Evolutionary conservation across 108 stramenopile genomes (phyloP), one percentile per base, ranked within the genome.

Genomic region (Skeletonema potamos): DNA sequence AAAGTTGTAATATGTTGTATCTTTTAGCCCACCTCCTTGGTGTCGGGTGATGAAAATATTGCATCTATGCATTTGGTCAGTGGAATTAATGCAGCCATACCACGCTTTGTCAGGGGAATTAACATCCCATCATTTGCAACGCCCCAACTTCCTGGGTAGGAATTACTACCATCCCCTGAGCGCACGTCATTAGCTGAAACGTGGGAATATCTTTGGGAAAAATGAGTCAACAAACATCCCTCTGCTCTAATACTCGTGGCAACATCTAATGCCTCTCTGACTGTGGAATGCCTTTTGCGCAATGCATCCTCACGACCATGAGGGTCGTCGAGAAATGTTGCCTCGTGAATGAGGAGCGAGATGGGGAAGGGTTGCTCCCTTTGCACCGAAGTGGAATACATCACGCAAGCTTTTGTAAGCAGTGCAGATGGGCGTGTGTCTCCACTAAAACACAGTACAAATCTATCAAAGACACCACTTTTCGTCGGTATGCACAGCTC

Each of bases 391-490:
- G 48, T 6, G 48, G 54, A 28, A 55, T 62, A 27, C 3, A 68
- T 55, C 18, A 46, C 73, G 51, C 92, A 93, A 41, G 82, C 76
- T 2, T 55, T 71, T 13, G 88, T 63, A 18, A 94, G 72, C 11
- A 61, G 43, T 30, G 54, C 22, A 9, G 82, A 89, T n/a, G 92
- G 92, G 5, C 90, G 71, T 6, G 90, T 91, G 65, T 94, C 92
- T 4, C 92, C 92, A 43, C 87, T 88, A 61, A 83, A 94, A 60
- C 86, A 87, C 26, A 90, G 73, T 17, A 76, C 41, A 58, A 83
- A 83, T 20, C 30, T 51, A 27, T 32, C 30, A 10, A 28, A 17
- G 7, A 43, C n/a, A 26, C 41, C 41, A 37, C 27, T 8, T 54
- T 48, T 68, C 7, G 26, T 70, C 51, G 73, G 54, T 27, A 62